Base-by-base conservation (phyloP, 1,284 basidiomycete species). In the Ustilago xerochloae region DNA sequence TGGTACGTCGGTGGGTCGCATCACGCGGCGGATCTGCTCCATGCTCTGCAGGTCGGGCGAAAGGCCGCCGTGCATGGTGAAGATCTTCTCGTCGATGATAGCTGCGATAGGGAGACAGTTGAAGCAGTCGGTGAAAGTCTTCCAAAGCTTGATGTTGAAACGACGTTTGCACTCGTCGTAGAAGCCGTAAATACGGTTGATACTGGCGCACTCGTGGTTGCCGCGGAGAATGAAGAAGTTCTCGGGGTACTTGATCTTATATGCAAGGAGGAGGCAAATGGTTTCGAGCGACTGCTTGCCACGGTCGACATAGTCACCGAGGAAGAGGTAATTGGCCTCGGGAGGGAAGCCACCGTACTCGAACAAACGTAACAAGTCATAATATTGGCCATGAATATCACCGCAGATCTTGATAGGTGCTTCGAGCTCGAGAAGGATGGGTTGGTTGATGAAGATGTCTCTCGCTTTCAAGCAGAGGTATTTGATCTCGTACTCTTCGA, bases 21-120 rank as follows among this genome's bases (percentile, higher is more conserved):
- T 98, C 52, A 99, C 95, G 85, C 96, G 90, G 85, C 97, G 89
- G 88, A 99, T 99, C 88, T 99, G 95, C 87, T 99, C 96, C 96
- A 99, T 99, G 83, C 92, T 94, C 88, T 98, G 95, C 74, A 99
- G 88, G 87, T 98, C 95, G 52, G 97, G 96, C 86, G 93, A 95
- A 80, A 97, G 88, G 48, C 92, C 91, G 51, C 92, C 92, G 81
- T 96, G 93, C 85, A 86, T 86, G 52, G 93, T 95, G 85, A 96
- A 95, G 84, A 96, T 96, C 88, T 96, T 95, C 86, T 96, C 93
- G 86, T 96, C 94, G 84, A 96, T 96, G 86, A 96, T 95, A 75
- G 93, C 93, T 49, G 94, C 94, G 85, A 96, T 95, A 43, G 93
- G 93, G 72, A 96, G 87, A 84, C 93, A 95, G 87, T 95, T 95